Evolutionary conservation across 441 rosid genomes (phyloP).

Genomic region (Mallotus repandus): DNA sequence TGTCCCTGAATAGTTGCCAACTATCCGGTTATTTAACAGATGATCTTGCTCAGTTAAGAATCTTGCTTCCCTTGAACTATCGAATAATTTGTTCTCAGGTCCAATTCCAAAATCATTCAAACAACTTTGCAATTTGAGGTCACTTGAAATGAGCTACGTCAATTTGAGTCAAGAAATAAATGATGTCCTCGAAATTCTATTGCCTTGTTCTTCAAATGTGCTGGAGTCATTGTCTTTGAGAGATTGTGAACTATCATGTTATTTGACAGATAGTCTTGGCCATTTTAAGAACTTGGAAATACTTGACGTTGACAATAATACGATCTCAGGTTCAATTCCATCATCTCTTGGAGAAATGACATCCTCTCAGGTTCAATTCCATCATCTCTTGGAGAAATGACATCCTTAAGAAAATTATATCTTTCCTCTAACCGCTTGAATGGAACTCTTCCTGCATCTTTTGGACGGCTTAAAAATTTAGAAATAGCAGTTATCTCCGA

Average conservation of each 20-base stretch:
- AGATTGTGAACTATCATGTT: too few relatives aligned
- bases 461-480: conserved; percentile 14
- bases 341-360: background rate
- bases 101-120: background rate
- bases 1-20: background rate
- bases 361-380: conserved; percentile 22
- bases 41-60: background rate
- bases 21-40: background rate
- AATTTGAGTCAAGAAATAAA: background rate
- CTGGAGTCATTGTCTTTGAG: too few relatives aligned
- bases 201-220: too few relatives aligned
- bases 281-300: too few relatives aligned
- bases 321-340: too few relatives aligned
- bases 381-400: conserved; percentile 4
- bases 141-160: background rate
- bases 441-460: background rate
- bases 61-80: background rate
- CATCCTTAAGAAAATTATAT: background rate
- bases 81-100: background rate
- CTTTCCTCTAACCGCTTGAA: conserved; percentile 1
- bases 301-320: too few relatives aligned
- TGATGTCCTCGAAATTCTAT: too few relatives aligned
- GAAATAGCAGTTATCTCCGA: background rate
- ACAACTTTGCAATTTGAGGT: background rate
- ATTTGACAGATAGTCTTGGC: too few relatives aligned